Evolutionary conservation across 1,284 basidiomycete genomes (phyloP).

Genomic region (Leucocoprinus gongylophorus): DNA sequence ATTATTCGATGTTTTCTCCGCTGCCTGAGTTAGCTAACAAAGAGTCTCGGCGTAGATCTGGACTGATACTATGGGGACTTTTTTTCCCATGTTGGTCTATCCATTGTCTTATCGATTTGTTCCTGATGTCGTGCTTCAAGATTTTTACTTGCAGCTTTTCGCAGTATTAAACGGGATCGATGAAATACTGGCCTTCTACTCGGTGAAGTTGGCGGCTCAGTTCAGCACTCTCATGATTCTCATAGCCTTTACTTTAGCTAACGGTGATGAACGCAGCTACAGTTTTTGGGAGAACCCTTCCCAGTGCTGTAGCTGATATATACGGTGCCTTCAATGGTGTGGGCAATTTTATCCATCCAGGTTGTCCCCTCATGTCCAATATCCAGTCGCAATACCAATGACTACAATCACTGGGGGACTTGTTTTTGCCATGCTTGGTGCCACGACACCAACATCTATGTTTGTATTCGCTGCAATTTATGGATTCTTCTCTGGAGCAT

Average conservation of each 20-base stretch:
- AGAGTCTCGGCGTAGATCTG: neutral
- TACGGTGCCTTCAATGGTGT: conserved; percentile 33
- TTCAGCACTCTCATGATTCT: neutral
- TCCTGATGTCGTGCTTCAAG: conserved; percentile 15
- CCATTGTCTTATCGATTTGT: neutral
- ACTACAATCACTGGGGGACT: conserved; percentile 31
- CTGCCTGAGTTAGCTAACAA: neutral
- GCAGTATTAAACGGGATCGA: conserved; percentile 31
- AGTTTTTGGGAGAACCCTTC: conserved; percentile 36
- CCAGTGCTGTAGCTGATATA: conserved; percentile 32
- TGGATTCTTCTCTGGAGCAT: no score
- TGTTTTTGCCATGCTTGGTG: conserved; percentile 39
- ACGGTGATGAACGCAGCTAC: conserved; percentile 36
- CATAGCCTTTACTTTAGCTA: no score
- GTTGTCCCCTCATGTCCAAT: neutral
- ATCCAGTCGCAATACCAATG: conserved; percentile 34
- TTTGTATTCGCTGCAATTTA: no score
- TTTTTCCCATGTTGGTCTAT: conserved; percentile 31
- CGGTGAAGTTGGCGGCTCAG: conserved; percentile 21
- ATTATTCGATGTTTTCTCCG: conserved; percentile 19
- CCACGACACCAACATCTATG: conserved; percentile 22
- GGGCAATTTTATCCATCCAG: conserved; percentile 2
- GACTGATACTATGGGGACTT: conserved; percentile 32
- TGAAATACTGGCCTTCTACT: conserved; percentile 32
- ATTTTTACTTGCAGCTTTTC: conserved; percentile 42